phyloP scores from a whole-genome alignment of 2,329 filamentous ascomycete genomes.

The Xylariaceae sp. region DNA sequence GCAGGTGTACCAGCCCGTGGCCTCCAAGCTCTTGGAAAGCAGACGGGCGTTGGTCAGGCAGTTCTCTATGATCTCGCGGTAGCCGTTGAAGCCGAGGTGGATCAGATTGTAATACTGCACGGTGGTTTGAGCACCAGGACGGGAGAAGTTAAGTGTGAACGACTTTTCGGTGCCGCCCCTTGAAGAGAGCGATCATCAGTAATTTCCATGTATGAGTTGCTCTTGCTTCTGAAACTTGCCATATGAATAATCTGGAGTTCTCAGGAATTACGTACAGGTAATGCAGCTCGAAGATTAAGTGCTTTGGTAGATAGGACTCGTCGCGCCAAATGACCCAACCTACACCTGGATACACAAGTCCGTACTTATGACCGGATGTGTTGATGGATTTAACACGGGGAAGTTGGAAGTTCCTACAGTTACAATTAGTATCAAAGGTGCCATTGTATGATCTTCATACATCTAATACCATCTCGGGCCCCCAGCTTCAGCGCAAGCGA shows the following conservation, averaged over 20 bases:
- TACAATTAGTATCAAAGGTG: background rate
- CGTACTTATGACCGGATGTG: conserved; percentile 63
- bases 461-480: conserved; percentile 66
- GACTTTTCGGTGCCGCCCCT: conserved; percentile 74
- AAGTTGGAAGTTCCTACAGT: conserved; percentile 60
- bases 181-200: too few species aligned
- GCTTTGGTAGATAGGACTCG: conserved; percentile 66
- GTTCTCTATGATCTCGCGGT: conserved; percentile 69
- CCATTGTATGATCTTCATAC: too few species aligned
- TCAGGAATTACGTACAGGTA: too few species aligned
- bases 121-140: conserved; percentile 72
- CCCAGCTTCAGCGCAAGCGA: conserved; percentile 60
- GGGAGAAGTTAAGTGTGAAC: conserved; percentile 75
- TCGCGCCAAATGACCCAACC: conserved; percentile 76
- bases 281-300: conserved; percentile 72
- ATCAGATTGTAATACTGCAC: conserved; percentile 77
- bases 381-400: conserved; percentile 72
- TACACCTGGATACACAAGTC: conserved; percentile 67
- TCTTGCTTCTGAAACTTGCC: too few species aligned
- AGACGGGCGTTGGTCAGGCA: conserved; percentile 68
- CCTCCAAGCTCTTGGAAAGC: conserved; percentile 67
- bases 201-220: too few species aligned
- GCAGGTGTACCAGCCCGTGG: conserved; percentile 69
- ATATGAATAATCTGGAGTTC: too few species aligned
- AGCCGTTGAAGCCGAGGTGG: conserved; percentile 71